These are phyloP conservation scores for Mucor lusitanicus DNA, from an alignment of 371 early-diverging fungal genomes.

Conservation along the genomic window DNA sequence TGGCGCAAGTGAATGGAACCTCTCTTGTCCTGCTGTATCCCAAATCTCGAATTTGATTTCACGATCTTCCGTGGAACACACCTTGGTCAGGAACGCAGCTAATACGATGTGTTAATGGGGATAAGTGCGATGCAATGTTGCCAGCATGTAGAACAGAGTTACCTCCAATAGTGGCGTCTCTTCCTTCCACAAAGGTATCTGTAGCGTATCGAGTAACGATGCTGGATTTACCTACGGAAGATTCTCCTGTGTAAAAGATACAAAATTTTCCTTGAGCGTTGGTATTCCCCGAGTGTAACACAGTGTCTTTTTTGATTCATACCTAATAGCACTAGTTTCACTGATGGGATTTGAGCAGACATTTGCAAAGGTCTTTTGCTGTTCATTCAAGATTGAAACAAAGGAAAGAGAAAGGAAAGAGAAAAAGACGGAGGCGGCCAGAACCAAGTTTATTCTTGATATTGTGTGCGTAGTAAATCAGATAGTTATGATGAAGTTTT, in stretches of 20 bases:
- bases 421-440: neutral
- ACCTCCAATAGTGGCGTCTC: conserved; percentile 97
- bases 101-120: neutral
- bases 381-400: neutral
- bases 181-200: conserved; percentile 90
- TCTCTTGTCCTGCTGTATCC: conserved; percentile 95
- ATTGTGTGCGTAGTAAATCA: neutral
- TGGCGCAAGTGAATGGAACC: conserved; percentile 92
- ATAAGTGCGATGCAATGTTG: neutral
- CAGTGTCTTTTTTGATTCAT: conserved; percentile 8
- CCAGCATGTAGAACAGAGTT: neutral
- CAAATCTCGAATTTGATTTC: conserved; percentile 86
- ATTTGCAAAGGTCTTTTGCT: conserved; percentile 6
- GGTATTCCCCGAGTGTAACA: neutral
- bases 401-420: conserved; percentile 10
- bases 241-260: conserved; percentile 59
- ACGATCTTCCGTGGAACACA: conserved; percentile 60
- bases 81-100: conserved; percentile 81
- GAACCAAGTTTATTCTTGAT: neutral
- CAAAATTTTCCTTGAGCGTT: neutral
- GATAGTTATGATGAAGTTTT: neutral
- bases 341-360: conserved; percentile 40
- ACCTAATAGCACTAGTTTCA: conserved; percentile 75
- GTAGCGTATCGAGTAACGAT: conserved; percentile 84
- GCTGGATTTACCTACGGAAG: conserved; percentile 87